phyloP scores from a whole-genome alignment of 352 stramenopile species.

The Hyaloperonospora arabidopsidis region DNA sequence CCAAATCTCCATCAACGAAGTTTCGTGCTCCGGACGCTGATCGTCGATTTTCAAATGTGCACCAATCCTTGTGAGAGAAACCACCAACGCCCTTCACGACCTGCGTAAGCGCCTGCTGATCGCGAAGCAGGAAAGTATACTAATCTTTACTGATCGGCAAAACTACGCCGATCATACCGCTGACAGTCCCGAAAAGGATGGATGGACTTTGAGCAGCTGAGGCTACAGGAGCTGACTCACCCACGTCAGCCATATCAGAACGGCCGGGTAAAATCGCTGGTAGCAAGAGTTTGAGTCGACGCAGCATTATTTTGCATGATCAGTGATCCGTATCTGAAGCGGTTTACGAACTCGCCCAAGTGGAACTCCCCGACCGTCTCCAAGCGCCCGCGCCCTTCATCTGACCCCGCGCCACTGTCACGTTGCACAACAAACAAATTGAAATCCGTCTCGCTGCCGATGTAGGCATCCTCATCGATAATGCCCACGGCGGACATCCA shows the following conservation, averaged over 20 bases:
- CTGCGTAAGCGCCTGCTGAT: constrained; percentile 87
- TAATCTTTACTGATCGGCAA: constrained; percentile 88
- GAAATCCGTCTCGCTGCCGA: constrained; percentile 92
- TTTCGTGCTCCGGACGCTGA: constrained; percentile 77
- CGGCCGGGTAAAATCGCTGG: constrained; percentile 1
- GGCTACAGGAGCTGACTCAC: constrained; percentile 7
- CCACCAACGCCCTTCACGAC: constrained; percentile 88
- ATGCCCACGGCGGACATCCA: constrained; percentile 94
- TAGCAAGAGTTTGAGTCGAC: constrained; percentile 6
- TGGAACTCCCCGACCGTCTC: constrained; percentile 93
- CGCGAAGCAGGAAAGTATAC: constrained; percentile 85
- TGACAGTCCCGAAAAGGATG: constrained; percentile 93
- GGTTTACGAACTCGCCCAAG: constrained; percentile 94
- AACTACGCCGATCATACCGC: constrained; percentile 93
- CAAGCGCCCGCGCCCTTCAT: constrained; percentile 89
- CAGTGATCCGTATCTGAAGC: constrained; percentile 90
- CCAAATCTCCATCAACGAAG: constrained; percentile 94
- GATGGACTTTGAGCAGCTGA: constrained; percentile 25
- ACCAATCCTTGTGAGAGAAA: constrained; percentile 89
- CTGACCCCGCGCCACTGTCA: constrained; percentile 87
- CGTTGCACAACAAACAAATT: constrained; percentile 93
- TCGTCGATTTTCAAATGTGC: constrained; percentile 88
- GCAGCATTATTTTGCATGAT: constrained; percentile 86
- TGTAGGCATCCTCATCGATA: constrained; percentile 90
- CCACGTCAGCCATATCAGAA: constrained; percentile 53